Conservation (phyloP, 305 asterid species). For the Ajuga reptans region DNA sequence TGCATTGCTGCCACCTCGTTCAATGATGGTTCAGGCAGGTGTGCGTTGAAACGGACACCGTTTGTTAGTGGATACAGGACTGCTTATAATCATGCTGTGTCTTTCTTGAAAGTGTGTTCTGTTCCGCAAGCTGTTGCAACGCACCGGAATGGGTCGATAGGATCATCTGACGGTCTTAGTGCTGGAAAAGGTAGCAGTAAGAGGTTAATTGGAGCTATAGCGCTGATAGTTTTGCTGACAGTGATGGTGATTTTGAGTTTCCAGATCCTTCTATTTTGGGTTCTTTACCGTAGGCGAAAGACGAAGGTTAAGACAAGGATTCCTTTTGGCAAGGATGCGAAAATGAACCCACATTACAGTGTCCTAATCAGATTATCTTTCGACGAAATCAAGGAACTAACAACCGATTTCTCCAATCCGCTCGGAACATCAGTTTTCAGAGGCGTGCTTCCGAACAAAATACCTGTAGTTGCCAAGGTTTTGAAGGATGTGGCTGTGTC, state of each 20-base stretch:
- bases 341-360: constrained; percentile 45
- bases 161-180: constrained; percentile 19
- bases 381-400: constrained; percentile 47
- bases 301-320: constrained; percentile 30
- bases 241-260: constrained; percentile 28
- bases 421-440: constrained; percentile 42
- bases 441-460: constrained; percentile 45
- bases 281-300: constrained; percentile 32
- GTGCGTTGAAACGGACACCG: constrained; percentile 43
- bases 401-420: constrained; percentile 31
- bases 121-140: constrained; percentile 59
- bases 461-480: constrained; percentile 39
- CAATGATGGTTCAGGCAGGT: constrained; percentile 58
- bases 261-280: constrained; percentile 34
- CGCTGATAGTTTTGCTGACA: constrained; percentile 39
- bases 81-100: constrained; percentile 36
- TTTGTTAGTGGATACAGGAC: constrained; percentile 46
- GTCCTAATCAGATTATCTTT: constrained; percentile 38
- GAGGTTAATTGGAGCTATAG: constrained; percentile 35
- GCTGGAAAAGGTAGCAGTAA: constrained; percentile 24
- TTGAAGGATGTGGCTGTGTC: constrained; percentile 34
- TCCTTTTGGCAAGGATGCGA: constrained; percentile 51
- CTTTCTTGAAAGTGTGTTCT: constrained; percentile 52
- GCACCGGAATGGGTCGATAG: constrained; percentile 20
- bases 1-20: constrained; percentile 55